Evolutionary conservation across 306 rosid genomes (phyloP).

Genomic region (Trifolium fragiferum): DNA sequence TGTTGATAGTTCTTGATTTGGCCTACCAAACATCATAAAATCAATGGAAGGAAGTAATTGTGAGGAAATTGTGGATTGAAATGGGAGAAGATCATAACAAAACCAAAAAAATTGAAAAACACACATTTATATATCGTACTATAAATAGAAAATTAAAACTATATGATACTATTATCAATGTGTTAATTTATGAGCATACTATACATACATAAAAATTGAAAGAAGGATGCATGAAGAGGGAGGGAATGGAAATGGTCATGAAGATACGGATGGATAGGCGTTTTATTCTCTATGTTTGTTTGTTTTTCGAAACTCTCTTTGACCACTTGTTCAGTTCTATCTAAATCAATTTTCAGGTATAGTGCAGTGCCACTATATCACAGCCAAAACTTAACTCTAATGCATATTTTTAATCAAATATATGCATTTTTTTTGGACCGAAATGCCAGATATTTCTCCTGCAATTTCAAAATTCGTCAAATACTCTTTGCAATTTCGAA

Average conservation of each 20-base stretch:
- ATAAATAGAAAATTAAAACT: slow-evolving; percentile 32
- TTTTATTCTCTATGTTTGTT: slow-evolving; percentile 48
- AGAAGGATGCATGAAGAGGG: slow-evolving; percentile 17
- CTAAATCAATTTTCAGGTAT: not conserved
- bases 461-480: too few relatives aligned
- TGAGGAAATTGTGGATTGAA: slow-evolving; percentile 59
- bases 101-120: slow-evolving; percentile 46
- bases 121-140: slow-evolving; percentile 13
- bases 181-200: slow-evolving; percentile 1
- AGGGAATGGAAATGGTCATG: slow-evolving; percentile 52
- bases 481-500: too few relatives aligned
- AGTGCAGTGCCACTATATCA: not conserved
- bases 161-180: slow-evolving; percentile 23
- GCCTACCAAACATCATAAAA: slow-evolving; percentile 44
- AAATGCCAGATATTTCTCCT: too few relatives aligned
- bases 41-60: slow-evolving; percentile 37
- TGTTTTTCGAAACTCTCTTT: not conserved
- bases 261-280: slow-evolving; percentile 53
- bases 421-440: too few relatives aligned
- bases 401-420: too few relatives aligned
- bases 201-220: slow-evolving; percentile 7
- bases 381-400: not conserved
- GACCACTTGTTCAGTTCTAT: not conserved
- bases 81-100: slow-evolving; percentile 19
- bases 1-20: slow-evolving; percentile 35